phyloP scores from a whole-genome alignment of 139 green algal genomes.

The Parachlorella kessleri region DNA sequence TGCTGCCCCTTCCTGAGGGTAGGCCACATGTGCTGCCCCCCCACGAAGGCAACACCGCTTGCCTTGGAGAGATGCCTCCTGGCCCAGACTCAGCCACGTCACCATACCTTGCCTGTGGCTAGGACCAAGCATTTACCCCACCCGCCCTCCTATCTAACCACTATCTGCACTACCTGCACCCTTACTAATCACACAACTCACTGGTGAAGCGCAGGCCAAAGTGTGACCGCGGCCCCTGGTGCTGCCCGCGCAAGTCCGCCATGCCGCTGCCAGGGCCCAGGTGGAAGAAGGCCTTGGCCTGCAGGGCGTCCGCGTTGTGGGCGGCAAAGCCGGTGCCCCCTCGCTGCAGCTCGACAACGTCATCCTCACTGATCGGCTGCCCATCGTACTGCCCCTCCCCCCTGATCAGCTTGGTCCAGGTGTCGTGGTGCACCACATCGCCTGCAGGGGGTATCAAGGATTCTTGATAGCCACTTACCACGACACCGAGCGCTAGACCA shows the following conservation, averaged over 20 bases:
- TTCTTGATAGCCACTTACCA: too few relatives aligned
- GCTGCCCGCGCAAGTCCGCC: slow-evolving; percentile 81
- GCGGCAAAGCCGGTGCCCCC: slow-evolving; percentile 81
- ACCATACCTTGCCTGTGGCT: too few relatives aligned
- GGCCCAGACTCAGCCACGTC: too few relatives aligned
- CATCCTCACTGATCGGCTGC: slow-evolving; percentile 43
- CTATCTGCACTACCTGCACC: too few relatives aligned
- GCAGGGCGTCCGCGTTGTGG: slow-evolving; percentile 67
- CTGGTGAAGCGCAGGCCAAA: slow-evolving; percentile 75
- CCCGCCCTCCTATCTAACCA: too few relatives aligned
- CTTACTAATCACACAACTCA: too few relatives aligned
- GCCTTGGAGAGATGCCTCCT: too few relatives aligned
- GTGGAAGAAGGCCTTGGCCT: slow-evolving; percentile 55
- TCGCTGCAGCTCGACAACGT: slow-evolving; percentile 78
- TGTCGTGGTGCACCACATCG: slow-evolving; percentile 80
- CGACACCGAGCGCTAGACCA: too few relatives aligned
- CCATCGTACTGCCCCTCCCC: slow-evolving; percentile 78
- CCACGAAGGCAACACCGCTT: too few relatives aligned
- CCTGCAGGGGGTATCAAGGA: slow-evolving; percentile 37
- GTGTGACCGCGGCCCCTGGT: slow-evolving; percentile 43
- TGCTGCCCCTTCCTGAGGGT: too few relatives aligned
- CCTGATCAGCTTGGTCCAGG: slow-evolving; percentile 80
- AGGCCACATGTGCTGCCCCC: too few relatives aligned
- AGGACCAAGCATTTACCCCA: too few relatives aligned
- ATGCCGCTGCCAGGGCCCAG: slow-evolving; percentile 73